phyloP scores from a whole-genome alignment of 768 basidiomycete species.

The Gloeostereum incarnatum region DNA sequence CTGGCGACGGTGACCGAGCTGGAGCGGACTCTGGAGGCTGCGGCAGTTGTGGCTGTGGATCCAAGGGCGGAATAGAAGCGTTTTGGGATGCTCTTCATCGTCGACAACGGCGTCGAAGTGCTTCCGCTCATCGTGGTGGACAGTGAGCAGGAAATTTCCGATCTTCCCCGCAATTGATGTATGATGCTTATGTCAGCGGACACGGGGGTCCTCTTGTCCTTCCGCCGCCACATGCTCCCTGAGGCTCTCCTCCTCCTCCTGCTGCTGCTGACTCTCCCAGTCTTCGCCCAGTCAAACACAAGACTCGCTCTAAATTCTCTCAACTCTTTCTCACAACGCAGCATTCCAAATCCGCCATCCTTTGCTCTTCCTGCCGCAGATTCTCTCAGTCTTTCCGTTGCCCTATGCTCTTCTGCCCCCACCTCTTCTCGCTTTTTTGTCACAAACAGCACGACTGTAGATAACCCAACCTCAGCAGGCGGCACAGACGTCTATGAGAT shows the following conservation, averaged over 20 bases:
- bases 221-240: too few relatives aligned
- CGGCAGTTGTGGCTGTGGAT: conserved; percentile 19
- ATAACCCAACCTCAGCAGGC: conserved; percentile 26
- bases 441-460: conserved; percentile 33
- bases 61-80: conserved; percentile 35
- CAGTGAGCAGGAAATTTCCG: too few relatives aligned
- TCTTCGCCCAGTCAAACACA: too few relatives aligned
- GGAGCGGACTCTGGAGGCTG: conserved; percentile 31
- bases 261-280: too few relatives aligned
- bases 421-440: conserved; percentile 47
- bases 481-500: conserved; percentile 40
- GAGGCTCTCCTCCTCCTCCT: too few relatives aligned
- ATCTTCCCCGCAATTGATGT: too few relatives aligned
- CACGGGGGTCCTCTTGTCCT: too few relatives aligned
- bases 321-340: conserved; percentile 19
- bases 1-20: conserved; percentile 30
- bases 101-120: conserved; percentile 26
- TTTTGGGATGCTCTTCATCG: conserved; percentile 43
- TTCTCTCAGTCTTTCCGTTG: conserved; percentile 36
- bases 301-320: conserved; percentile 25
- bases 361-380: conserved; percentile 31
- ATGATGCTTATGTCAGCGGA: too few relatives aligned
- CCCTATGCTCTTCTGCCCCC: conserved; percentile 29
- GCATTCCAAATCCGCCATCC: conserved; percentile 21
- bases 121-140: conserved; percentile 4